Conservation (phyloP, 2,329 filamentous ascomycete genomes). For the Alternaria tenuissima region DNA sequence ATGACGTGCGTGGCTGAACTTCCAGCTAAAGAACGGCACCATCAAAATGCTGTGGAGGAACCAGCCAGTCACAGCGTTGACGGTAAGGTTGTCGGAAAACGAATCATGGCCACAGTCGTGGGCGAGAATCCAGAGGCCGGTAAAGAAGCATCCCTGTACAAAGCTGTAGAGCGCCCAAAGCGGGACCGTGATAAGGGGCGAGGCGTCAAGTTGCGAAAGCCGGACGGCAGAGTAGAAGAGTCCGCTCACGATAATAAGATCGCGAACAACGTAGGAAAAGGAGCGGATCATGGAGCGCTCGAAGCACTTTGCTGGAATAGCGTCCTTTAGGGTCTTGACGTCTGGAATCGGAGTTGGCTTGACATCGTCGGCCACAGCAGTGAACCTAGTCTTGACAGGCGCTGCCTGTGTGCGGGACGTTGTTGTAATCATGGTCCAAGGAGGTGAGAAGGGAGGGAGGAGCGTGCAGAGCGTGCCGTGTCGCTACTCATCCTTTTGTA, state of each 20-base stretch:
- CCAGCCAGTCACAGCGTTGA: conserved; percentile 72
- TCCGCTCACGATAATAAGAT: conserved; percentile 28
- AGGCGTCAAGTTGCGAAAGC: conserved; percentile 24
- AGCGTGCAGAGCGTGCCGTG: conserved; percentile 2
- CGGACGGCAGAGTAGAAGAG: conserved; percentile 27
- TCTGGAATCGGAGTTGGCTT: conserved; percentile 26
- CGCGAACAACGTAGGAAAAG: conserved; percentile 35
- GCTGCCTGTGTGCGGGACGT: conserved; percentile 24
- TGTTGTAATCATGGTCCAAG: conserved; percentile 28
- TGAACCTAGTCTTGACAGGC: conserved; percentile 22
- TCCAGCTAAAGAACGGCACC: conserved; percentile 68
- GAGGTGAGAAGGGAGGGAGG: conserved; percentile 9
- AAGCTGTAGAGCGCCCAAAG: conserved; percentile 68
- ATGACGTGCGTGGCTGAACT: conserved; percentile 16
- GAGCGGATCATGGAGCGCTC: conserved; percentile 34
- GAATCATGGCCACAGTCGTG: conserved; percentile 77
- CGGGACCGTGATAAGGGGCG: conserved; percentile 23
- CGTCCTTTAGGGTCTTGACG: conserved; percentile 34
- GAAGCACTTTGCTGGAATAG: conserved; percentile 36
- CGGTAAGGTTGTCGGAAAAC: conserved; percentile 64
- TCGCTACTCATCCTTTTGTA: conserved; percentile 4
- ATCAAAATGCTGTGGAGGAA: conserved; percentile 70
- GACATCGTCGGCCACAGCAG: conserved; percentile 24
- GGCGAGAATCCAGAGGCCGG: conserved; percentile 71
- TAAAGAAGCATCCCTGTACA: conserved; percentile 70